Evolutionary conservation across 2,329 filamentous ascomycete species (phyloP).

Genomic region (Aureobasidium namibiae): DNA sequence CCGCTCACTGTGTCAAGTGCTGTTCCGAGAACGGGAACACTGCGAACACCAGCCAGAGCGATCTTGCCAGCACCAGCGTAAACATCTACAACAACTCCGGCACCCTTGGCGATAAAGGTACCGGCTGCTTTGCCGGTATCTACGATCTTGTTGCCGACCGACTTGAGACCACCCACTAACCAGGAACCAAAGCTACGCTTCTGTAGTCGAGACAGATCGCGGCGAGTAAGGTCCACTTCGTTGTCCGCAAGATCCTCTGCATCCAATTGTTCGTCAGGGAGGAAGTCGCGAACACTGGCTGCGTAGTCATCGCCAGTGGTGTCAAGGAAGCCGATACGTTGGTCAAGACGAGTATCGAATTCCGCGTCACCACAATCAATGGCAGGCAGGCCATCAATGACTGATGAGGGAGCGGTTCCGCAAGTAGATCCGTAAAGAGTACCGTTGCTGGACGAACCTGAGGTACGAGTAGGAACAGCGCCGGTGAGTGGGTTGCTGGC

Average conservation of each 20-base stretch:
- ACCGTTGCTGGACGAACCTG: background rate
- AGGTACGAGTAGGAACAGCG: background rate
- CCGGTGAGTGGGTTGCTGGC: background rate
- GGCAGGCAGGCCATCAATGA: constrained; percentile 4
- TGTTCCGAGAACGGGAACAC: background rate
- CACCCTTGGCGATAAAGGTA: background rate
- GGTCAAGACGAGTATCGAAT: constrained; percentile 1
- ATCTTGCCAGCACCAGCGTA: background rate
- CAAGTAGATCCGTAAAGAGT: background rate
- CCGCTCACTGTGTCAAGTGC: background rate
- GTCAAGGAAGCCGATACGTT: background rate
- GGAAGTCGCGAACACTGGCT: background rate
- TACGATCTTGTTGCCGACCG: too few species aligned
- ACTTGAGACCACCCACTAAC: background rate
- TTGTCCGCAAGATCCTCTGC: background rate
- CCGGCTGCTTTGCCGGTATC: background rate
- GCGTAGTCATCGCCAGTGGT: background rate
- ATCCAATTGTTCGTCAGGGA: background rate
- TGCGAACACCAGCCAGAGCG: background rate
- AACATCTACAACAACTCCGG: background rate
- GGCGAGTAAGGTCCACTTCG: background rate
- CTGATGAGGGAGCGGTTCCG: background rate
- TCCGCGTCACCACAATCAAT: constrained; percentile 4
- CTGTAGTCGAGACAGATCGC: background rate
- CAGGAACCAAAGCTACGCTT: background rate